phyloP scores from a whole-genome alignment of 2,329 filamentous ascomycete species.

The Celoporthe dispersa region DNA sequence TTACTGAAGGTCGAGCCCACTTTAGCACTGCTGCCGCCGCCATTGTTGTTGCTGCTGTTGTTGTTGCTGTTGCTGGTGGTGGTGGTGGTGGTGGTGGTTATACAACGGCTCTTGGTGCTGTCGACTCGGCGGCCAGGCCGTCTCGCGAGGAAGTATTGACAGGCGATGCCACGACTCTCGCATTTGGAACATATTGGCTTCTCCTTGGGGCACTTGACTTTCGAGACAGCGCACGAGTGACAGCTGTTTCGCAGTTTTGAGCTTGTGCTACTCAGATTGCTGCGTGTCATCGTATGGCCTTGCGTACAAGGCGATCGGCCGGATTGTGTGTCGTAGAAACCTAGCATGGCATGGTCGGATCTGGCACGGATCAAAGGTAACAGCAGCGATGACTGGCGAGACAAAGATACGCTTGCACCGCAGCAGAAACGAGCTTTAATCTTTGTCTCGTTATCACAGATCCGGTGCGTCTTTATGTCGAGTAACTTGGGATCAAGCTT shows the following conservation, averaged over 20 bases:
- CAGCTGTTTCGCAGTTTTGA: constrained; percentile 43
- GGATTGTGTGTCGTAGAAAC: neutral
- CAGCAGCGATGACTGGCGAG: neutral
- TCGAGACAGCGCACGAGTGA: constrained; percentile 42
- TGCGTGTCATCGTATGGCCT: constrained; percentile 7
- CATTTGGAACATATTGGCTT: constrained; percentile 43
- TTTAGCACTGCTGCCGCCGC: neutral
- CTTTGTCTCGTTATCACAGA: neutral
- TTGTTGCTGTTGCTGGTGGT: neutral
- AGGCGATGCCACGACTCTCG: constrained; percentile 37
- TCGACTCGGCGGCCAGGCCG: constrained; percentile 30
- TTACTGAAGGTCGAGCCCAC: neutral
- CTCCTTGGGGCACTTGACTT: constrained; percentile 42
- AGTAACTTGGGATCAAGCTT: neutral
- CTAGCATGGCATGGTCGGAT: constrained; percentile 7
- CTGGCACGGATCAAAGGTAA: neutral
- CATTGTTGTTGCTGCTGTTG: neutral
- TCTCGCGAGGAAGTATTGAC: constrained; percentile 40
- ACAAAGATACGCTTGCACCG: neutral
- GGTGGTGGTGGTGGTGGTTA: neutral
- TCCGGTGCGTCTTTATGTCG: neutral
- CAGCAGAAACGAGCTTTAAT: neutral
- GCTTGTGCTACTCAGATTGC: constrained; percentile 8
- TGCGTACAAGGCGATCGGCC: constrained; percentile 5
- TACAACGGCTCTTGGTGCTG: neutral